Base-by-base conservation (phyloP, 768 basidiomycete genomes). In the Leucocoprinus birnbaumii region DNA sequence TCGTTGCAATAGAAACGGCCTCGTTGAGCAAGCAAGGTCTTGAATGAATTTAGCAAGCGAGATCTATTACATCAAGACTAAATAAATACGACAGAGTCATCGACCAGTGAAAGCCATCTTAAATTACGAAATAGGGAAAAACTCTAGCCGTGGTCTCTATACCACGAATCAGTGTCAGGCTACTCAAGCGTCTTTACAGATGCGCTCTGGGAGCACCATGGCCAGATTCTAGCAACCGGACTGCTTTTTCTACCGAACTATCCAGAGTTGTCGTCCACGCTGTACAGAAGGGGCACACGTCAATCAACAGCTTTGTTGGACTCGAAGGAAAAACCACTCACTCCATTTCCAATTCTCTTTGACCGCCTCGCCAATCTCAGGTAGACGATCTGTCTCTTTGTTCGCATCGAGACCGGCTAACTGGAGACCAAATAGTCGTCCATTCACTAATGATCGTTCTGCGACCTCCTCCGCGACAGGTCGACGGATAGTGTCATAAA, bases 401-500 rank as follows among this genome's bases (percentile, higher is more conserved):
- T 62, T 63, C 8, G 62, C 53, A 14, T 61, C 47, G 16, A 66
- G 45, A 8, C 60, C 64, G 35, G 58, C 49, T 16, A 66, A 50
- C 24, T 68, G 62, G 3, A 67, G 53, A 22, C 61, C 63, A 48
- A 67, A 68, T n/a, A 66, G 54, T n/a, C 60, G 51, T n/a, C 68
- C 66, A 43, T 69, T 70, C 18, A 63, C 46, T 6, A 65, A 61
- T 14, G 68, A 68, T 13, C 65, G 54, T 41, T 64, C 58, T 5
- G 62, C 65, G 13, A 71, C 62, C 37, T 71, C 65, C 22, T 56
- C 61, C 7, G 71, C 62, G 27, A 72, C 65, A 14, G 75, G 74
- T 1, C 74, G 66, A 21, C 75, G 71, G 11, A 76, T 48, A 25
- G 66, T 62, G 56, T 76, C 71, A 46, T 73, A 76, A 16, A 74